Base-by-base conservation (phyloP, 345 rosid genomes). In the Excoecaria agallocha region DNA sequence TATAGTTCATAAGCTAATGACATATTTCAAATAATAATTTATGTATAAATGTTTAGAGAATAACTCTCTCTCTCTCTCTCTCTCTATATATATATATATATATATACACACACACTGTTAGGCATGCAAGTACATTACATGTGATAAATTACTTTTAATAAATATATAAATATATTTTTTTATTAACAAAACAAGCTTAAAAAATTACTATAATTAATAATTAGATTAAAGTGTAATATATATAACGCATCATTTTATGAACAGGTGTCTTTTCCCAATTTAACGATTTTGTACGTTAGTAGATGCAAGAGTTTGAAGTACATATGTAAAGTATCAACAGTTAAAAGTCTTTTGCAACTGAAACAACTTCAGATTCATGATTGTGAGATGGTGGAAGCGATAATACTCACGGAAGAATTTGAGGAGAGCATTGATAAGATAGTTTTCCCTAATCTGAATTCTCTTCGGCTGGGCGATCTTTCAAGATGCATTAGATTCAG, bases 261-360 rank as follows among this genome's bases (percentile, higher is more conserved):
- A 71, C 77, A 68, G 78, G 56, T n/a, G n/a, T 19, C 24, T 17
- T 57, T 56, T 17, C 72, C 72, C 20, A 75, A 75, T 24, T 68
- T 75, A 39, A 60, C 37, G 0, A 49, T 16, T 22, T 38, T 75
- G 25, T 1, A 0, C 5, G 54, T 72, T 48, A 3, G 48, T 0
- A 1, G 30, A 24, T 74, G 73, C 8, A 4, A 6, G 8, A 70
- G n/a, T 49, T 16, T 82, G 56, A 64, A 69, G 11, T 41, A 25
- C 45, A 0, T 78, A 35, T 57, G 30, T 10, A 60, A 24, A 12
- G 11, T 17, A 1, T 24, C 16, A 30, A 60, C 19, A 22, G 19
- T 25, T 62, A 39, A 35, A 49, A 46, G 51, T 55, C 74, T 82
- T 71, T 2, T 4, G 41, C 43, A 58, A 19, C 84, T 75, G 24